Conservation (phyloP, 164 flowering plant species). For the Annona squamosa region DNA sequence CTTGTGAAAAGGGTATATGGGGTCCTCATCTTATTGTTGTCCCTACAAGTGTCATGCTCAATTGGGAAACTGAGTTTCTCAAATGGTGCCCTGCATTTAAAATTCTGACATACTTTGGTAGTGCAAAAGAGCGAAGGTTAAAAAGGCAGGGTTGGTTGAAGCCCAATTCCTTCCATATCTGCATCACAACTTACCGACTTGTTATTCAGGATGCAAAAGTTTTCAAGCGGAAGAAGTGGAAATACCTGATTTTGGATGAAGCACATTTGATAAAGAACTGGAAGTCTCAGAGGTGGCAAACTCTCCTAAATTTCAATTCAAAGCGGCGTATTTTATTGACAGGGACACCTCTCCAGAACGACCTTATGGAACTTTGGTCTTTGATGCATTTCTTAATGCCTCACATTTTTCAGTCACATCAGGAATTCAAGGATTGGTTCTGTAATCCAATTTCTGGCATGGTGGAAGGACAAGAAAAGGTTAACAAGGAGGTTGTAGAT, state of each 20-base stretch:
- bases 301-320: slow-evolving; percentile 89
- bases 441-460: slow-evolving; percentile 93
- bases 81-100: slow-evolving; percentile 99
- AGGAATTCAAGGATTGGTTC: slow-evolving; percentile 99
- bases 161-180: slow-evolving; percentile 85
- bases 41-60: slow-evolving; percentile 99
- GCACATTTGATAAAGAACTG: slow-evolving; percentile 98
- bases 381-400: slow-evolving; percentile 99
- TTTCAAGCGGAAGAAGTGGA: slow-evolving; percentile 98
- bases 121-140: slow-evolving; percentile 85
- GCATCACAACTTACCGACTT: slow-evolving; percentile 93
- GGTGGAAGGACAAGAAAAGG: slow-evolving; percentile 97
- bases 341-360: slow-evolving; percentile 97
- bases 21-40: slow-evolving; percentile 99
- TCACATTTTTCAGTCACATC: slow-evolving; percentile 95
- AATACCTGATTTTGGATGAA: slow-evolving; percentile 91
- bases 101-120: slow-evolving; percentile 93
- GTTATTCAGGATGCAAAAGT: slow-evolving; percentile 93
- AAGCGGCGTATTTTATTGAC: slow-evolving; percentile 88
- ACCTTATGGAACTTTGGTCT: slow-evolving; percentile 99
- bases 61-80: slow-evolving; percentile 99
- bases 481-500: slow-evolving; percentile 95
- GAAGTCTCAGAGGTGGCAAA: slow-evolving; percentile 99
- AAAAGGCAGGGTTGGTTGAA: slow-evolving; percentile 99
- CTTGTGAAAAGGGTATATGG: slow-evolving; percentile 99